These are phyloP conservation scores for Podospora tetraspora DNA, from an alignment of 495 filamentous ascomycete species.

Conservation along the genomic window DNA sequence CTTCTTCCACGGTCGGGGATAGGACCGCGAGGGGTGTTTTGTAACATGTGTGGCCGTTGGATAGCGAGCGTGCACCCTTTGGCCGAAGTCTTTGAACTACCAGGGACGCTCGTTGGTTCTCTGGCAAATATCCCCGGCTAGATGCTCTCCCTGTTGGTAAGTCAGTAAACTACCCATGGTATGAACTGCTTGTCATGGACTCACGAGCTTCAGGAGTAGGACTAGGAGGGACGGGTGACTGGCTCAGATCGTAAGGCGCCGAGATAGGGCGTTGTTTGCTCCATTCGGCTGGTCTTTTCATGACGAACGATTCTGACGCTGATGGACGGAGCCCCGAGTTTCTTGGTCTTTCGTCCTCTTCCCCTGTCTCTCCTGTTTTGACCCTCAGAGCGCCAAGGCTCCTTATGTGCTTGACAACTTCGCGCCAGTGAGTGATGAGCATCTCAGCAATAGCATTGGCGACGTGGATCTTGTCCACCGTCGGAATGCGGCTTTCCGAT, in stretches of 20 bases:
- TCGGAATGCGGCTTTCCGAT: slow-evolving; percentile 8
- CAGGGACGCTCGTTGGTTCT: slow-evolving; percentile 13
- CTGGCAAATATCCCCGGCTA: slow-evolving; percentile 2
- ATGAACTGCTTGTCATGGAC: neutral
- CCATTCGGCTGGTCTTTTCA: slow-evolving; percentile 21
- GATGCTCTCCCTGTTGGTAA: slow-evolving; percentile 9
- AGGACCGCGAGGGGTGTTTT: slow-evolving; percentile 22
- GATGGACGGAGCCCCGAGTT: slow-evolving; percentile 21
- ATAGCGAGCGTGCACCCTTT: slow-evolving; percentile 18
- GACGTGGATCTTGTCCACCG: slow-evolving; percentile 46
- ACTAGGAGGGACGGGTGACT: slow-evolving; percentile 26
- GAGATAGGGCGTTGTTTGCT: slow-evolving; percentile 1
- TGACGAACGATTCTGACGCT: slow-evolving; percentile 21
- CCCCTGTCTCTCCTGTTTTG: neutral
- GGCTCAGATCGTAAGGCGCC: slow-evolving; percentile 8
- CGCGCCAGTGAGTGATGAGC: slow-evolving; percentile 54
- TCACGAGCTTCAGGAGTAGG: slow-evolving; percentile 27
- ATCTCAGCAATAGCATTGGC: slow-evolving; percentile 54
- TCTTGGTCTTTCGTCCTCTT: neutral
- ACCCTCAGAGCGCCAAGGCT: slow-evolving; percentile 31
- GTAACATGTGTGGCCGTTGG: slow-evolving; percentile 2
- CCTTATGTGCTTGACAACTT: slow-evolving; percentile 51
- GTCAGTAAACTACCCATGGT: slow-evolving; percentile 9
- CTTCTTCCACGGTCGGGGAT: slow-evolving; percentile 33
- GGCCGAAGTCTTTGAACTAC: slow-evolving; percentile 23